Evolutionary conservation across 2,329 filamentous ascomycete species (phyloP).

Genomic region (Lecanoromycetidae sp.): DNA sequence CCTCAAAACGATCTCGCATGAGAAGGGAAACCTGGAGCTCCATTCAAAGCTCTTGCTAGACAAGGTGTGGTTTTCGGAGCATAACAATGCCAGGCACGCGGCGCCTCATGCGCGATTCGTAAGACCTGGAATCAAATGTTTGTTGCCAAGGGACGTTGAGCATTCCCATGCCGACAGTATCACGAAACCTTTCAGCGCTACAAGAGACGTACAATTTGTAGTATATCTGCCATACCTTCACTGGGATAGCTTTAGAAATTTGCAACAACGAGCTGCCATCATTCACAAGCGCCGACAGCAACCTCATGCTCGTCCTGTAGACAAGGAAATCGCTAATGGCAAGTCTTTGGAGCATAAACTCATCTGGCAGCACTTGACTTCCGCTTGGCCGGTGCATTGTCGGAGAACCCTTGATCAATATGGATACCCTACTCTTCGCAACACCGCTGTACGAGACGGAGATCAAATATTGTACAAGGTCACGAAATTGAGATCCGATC

Average conservation of each 20-base stretch:
- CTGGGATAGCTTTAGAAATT: conserved; percentile 50
- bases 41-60: conserved; percentile 27
- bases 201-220: conserved; percentile 16
- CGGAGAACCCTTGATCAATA: conserved; percentile 53
- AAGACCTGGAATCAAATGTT: conserved; percentile 26
- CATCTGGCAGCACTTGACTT: conserved; percentile 51
- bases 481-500: conserved; percentile 29
- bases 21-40: conserved; percentile 27
- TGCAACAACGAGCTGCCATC: conserved; percentile 45
- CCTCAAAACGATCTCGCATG: conserved; percentile 21
- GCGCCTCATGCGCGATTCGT: conserved; percentile 31
- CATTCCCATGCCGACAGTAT: conserved; percentile 20
- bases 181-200: conserved; percentile 14
- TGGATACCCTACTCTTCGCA: conserved; percentile 48
- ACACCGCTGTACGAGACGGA: conserved; percentile 49
- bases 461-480: conserved; percentile 57
- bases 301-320: conserved; percentile 45
- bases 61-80: conserved; percentile 28
- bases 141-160: conserved; percentile 22
- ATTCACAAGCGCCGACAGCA: conserved; percentile 42
- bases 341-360: conserved; percentile 47
- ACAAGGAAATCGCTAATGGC: conserved; percentile 40
- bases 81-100: conserved; percentile 28
- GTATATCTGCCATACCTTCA: conserved; percentile 45
- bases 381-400: conserved; percentile 50